Evolutionary conservation across 768 basidiomycete genomes (phyloP).

Genomic region (Mycena venus): DNA sequence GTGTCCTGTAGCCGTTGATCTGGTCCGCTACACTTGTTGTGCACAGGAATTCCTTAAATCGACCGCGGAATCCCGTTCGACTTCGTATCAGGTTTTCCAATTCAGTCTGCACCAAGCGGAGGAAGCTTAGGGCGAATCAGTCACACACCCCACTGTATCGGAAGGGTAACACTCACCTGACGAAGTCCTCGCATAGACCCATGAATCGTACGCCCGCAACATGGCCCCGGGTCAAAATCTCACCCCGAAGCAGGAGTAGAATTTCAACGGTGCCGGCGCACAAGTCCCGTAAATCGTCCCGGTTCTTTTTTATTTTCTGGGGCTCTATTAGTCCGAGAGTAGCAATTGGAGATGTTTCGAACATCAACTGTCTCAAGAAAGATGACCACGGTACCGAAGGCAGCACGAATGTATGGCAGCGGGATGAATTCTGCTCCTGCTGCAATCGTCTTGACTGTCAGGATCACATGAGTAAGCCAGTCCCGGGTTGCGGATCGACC

Average conservation of each 20-base stretch:
- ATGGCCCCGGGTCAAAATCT: background rate
- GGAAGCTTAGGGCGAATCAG: background rate
- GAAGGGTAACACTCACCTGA: background rate
- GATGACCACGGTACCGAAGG: background rate
- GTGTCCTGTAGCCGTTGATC: background rate
- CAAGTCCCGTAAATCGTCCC: background rate
- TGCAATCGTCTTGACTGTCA: background rate
- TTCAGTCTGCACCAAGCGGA: background rate
- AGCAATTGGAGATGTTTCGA: background rate
- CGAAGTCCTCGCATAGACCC: background rate
- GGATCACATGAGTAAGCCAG: background rate
- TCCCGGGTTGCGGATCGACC: background rate
- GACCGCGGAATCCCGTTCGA: background rate
- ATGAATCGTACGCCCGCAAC: background rate
- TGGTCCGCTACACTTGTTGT: background rate
- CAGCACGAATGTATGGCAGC: background rate
- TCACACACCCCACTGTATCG: no score
- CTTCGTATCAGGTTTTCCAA: background rate
- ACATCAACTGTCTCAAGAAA: constrained; percentile 13
- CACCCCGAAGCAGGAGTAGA: background rate
- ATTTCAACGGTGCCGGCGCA: background rate
- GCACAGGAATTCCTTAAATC: background rate
- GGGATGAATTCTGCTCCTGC: constrained; percentile 2
- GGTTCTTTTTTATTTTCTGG: constrained; percentile 3
- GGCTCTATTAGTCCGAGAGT: background rate